Evolutionary conservation across 805 yeast species (phyloP), one percentile per base, ranked within the genome.

Genomic region (Clavispora carvajalis): DNA sequence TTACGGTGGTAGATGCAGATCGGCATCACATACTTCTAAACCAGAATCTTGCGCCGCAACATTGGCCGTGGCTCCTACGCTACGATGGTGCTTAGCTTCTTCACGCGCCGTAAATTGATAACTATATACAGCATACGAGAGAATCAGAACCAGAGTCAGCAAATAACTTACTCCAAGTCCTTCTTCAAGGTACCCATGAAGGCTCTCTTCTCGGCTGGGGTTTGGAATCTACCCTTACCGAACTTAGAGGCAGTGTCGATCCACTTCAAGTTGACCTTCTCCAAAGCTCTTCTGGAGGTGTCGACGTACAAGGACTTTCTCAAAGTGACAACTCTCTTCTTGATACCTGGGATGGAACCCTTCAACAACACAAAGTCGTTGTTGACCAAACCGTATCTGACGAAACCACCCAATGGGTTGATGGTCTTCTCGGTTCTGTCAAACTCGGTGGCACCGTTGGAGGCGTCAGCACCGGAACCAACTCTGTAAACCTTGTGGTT

Each of bases 161-260:
- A 25, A 26, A 12, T 13, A 19, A 29, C 33, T 36, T 36, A 36
- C 38, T 80, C 77, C 71, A 87, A 81, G 76, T 90, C 97, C 84
- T 87, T 90, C 95, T 93, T 93, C 73, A 93, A 85, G 69, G 99
- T 91, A 80, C 99, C 99, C 80, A 90, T 66, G 91, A 93, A 93
- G 70, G 99, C 95, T 70, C 84, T 89, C 90, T 95, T 95, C 83
- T 93, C 99, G 74, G 97, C 98, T 65, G 97, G 95, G 68, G 99
- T 93, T 81, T 93, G 99, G 98, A 93, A 93, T 85, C 99, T 93
- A 82, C 99, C 99, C 88, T 93, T 95, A 85, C 99, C 99, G 90
- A 93, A 93, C 79, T 91, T 90, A 68, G 99, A 93, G 71, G 99
- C 96, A 65, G 99, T 93, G 76, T 93, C 99, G 72, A 93, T 93